Conservation (phyloP, 345 rosid genomes). For the Cardamine chenopodiifolia region DNA sequence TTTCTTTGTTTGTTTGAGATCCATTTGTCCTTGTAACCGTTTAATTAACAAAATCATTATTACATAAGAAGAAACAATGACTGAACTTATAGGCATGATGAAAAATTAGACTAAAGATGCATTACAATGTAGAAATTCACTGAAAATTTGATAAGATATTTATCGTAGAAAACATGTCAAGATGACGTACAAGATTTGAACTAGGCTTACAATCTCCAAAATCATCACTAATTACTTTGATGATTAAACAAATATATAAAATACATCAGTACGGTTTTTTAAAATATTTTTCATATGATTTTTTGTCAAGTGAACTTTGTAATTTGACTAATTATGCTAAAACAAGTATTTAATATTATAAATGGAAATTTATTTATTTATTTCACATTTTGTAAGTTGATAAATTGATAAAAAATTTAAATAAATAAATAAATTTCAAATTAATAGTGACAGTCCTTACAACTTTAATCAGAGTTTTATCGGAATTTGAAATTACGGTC, state of each 20-base stretch:
- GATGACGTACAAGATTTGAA: too few relatives aligned
- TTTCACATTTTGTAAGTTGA: not conserved
- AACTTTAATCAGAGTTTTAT: too few relatives aligned
- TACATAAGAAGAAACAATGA: too few relatives aligned
- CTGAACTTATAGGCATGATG: not conserved
- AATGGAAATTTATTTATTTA: not conserved
- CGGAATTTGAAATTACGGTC: not conserved
- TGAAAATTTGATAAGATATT: not conserved
- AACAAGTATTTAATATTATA: not conserved
- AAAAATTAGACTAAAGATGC: too few relatives aligned
- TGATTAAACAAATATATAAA: not conserved
- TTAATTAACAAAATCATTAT: too few relatives aligned
- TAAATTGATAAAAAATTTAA: too few relatives aligned
- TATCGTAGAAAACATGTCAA: not conserved
- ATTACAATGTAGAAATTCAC: too few relatives aligned
- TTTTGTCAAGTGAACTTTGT: not conserved
- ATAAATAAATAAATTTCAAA: too few relatives aligned
- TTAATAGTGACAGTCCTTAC: too few relatives aligned
- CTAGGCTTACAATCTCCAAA: too few relatives aligned
- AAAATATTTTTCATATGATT: too few relatives aligned
- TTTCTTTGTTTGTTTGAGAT: too few relatives aligned
- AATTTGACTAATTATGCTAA: not conserved
- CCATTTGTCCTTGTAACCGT: not conserved
- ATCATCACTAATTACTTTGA: not conserved
- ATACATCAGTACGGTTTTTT: not conserved